phyloP scores from a whole-genome alignment of 2,329 filamentous ascomycete species.

The Cordyceps javanica region DNA sequence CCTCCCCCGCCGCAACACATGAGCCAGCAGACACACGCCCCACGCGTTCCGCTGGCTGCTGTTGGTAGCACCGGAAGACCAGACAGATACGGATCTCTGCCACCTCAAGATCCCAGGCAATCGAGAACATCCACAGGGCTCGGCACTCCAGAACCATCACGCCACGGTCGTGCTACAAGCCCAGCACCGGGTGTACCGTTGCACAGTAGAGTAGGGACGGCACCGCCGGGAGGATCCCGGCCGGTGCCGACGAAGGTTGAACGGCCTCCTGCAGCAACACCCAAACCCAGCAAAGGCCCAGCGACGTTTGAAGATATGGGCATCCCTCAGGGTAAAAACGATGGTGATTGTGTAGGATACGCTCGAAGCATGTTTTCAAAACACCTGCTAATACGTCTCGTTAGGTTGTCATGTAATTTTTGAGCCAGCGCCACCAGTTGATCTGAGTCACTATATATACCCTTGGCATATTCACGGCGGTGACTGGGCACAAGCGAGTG shows the following conservation, averaged over 20 bases:
- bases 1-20: conserved; percentile 1
- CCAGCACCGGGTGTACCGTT: conserved; percentile 13
- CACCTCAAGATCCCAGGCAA: conserved; percentile 18
- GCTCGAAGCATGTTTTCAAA: not conserved
- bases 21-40: not conserved
- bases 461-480: not conserved
- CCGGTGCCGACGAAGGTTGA: conserved; percentile 13
- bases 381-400: not conserved
- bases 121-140: conserved; percentile 18
- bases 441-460: not conserved
- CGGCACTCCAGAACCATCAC: conserved; percentile 16
- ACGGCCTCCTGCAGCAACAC: conserved; percentile 27
- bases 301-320: conserved; percentile 99
- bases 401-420: conserved; percentile 9
- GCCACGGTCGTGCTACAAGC: conserved; percentile 17
- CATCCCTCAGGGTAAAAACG: conserved; percentile 73
- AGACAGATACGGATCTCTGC: conserved; percentile 28
- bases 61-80: conserved; percentile 20
- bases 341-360: conserved; percentile 81
- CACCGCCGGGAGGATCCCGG: conserved; percentile 28
- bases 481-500: not conserved
- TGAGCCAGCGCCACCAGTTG: not conserved
- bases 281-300: conserved; percentile 61
- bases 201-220: conserved; percentile 31
- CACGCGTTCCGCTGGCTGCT: conserved; percentile 13